Evolutionary conservation across 1,139 yeast genomes (phyloP), one percentile per base, ranked within the genome.

Genomic region (Blastobotrys petasosporus): DNA sequence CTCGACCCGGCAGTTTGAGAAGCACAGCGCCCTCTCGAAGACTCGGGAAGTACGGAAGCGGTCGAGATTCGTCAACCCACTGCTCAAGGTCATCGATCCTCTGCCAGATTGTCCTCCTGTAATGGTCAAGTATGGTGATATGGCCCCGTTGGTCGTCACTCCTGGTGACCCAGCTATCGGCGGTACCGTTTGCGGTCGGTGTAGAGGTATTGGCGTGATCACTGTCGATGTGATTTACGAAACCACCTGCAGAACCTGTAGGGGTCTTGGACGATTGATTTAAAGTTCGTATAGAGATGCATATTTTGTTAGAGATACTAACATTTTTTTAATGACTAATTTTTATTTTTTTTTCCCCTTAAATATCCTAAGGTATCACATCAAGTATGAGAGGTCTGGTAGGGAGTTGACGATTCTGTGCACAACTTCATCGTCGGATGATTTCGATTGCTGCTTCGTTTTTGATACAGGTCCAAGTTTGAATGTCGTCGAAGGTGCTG

Each of bases 81-180:
- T 41, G 15, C 34, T 41, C 39, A 20, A 32, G 10, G 16, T 41
- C 11, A 25, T 41, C 12, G 44, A 41, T 16, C 50, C 46, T 4
- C 41, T 38, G 11, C 37, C 37, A 4, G 38, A 15, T 16, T 33
- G 35, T 33, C 13, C 63, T n/a, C 47, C 46, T 2, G 39, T 39
- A 6, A 42, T 42, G 45, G 45, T 42, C 28, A 37, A 46, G 23
- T 45, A 47, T 20, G 51, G 49, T 25, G 45, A 25, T 17, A 54
- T 46, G 12, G 64, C 66, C 6, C 74, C 80, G 0, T 42, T 76
- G 7, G 67, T 77, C 30, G 84, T 85, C 1, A 64, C 59, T 9
- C 94, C 95, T 0, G 95, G 95, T 1, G 95, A 86, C 55, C 94
- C 95, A 0, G 63, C 88, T 23, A 67, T 86, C 10, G 96, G 96